A percentile compares a stretch with the other conserved stretches of the same genome.
These are phyloP conservation scores for Cercospora citrullina DNA, from an alignment of 2,329 filamentous ascomycete species.

Conservation along the genomic window DNA sequence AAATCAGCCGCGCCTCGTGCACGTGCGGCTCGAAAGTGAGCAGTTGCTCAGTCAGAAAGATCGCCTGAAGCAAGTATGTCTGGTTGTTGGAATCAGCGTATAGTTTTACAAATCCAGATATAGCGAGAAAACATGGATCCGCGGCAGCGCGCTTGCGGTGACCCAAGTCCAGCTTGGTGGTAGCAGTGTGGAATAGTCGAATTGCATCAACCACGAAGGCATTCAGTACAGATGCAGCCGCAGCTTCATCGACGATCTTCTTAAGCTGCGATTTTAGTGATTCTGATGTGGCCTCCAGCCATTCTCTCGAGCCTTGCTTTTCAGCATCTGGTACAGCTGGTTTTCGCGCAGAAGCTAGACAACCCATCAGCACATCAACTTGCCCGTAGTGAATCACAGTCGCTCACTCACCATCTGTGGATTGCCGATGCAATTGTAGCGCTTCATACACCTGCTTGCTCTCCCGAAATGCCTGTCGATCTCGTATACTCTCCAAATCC, in stretches of 20 bases:
- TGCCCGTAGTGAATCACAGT: neutral
- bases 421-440: constrained; percentile 21
- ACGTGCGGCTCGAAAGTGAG: constrained; percentile 32
- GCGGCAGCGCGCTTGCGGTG: constrained; percentile 28
- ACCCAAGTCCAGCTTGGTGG: constrained; percentile 17
- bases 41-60: constrained; percentile 35
- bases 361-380: neutral
- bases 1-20: constrained; percentile 38
- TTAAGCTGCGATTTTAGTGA: constrained; percentile 31
- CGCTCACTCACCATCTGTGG: neutral
- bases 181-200: constrained; percentile 30
- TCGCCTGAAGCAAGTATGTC: constrained; percentile 34
- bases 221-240: constrained; percentile 21
- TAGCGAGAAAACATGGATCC: constrained; percentile 37
- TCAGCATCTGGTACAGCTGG: constrained; percentile 5
- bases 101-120: constrained; percentile 36
- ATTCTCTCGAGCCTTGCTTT: constrained; percentile 23
- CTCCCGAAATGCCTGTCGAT: constrained; percentile 28
- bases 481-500: constrained; percentile 32
- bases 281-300: constrained; percentile 28
- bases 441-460: constrained; percentile 37
- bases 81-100: constrained; percentile 26
- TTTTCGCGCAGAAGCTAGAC: neutral
- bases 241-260: constrained; percentile 16
- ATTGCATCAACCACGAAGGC: constrained; percentile 32